Conservation (phyloP, 1,284 basidiomycete species). For the Coniferiporia sulphurascens region DNA sequence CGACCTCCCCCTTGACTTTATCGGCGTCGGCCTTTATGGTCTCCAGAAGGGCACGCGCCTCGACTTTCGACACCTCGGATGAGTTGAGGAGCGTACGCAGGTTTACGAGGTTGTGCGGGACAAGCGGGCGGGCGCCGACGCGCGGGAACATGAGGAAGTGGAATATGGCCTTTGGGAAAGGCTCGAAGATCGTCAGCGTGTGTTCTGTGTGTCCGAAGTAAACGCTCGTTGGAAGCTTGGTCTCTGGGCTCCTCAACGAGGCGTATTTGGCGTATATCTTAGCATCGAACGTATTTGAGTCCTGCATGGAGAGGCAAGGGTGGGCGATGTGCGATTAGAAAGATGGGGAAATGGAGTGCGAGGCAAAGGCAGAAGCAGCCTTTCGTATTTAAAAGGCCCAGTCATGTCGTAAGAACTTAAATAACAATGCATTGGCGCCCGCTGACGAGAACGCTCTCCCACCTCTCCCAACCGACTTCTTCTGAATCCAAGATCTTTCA, state of each 20-base stretch:
- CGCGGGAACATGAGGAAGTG: constrained; percentile 81
- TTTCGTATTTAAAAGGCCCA: neutral
- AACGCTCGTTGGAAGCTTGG: constrained; percentile 51
- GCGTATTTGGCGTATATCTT: constrained; percentile 16
- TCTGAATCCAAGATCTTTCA: neutral
- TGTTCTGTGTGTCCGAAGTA: constrained; percentile 55
- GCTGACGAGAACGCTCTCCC: neutral
- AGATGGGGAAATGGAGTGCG: neutral
- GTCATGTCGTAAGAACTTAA: neutral
- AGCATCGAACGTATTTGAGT: neutral
- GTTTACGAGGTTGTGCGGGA: constrained; percentile 7
- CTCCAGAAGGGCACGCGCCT: constrained; percentile 49
- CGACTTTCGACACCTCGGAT: constrained; percentile 38
- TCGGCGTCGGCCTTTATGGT: constrained; percentile 55
- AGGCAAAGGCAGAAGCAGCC: neutral
- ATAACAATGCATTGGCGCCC: neutral
- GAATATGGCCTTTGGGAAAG: constrained; percentile 81
- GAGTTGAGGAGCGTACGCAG: constrained; percentile 5
- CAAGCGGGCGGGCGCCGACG: constrained; percentile 27
- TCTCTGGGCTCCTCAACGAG: constrained; percentile 53
- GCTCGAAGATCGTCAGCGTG: constrained; percentile 78
- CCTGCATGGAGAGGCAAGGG: neutral
- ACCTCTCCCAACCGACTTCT: neutral
- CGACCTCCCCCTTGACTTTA: constrained; percentile 54
- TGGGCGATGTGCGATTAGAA: neutral